phyloP scores from a whole-genome alignment of 2,329 filamentous ascomycete species.

The Penicillium italicum region DNA sequence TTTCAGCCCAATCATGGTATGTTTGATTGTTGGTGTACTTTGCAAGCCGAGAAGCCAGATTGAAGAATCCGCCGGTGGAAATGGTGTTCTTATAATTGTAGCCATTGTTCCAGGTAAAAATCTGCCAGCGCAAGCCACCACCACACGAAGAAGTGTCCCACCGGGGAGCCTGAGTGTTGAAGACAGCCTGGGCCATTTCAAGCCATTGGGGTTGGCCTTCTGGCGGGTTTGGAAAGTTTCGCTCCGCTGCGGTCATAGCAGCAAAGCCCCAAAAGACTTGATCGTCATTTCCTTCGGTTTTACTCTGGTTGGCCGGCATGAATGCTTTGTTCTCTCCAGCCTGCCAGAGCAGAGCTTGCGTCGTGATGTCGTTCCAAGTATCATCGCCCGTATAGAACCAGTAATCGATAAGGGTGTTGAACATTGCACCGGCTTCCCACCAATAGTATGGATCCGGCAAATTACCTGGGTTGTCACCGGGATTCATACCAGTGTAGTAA shows the following conservation, averaged over 20 bases:
- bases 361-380: constrained; percentile 38
- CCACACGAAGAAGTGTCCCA: constrained; percentile 66
- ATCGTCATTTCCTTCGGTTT: constrained; percentile 54
- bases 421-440: constrained; percentile 47
- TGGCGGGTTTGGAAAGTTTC: constrained; percentile 42
- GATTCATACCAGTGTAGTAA: constrained; percentile 49
- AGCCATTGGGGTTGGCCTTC: constrained; percentile 67
- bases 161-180: constrained; percentile 69
- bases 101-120: constrained; percentile 34
- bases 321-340: constrained; percentile 38
- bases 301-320: constrained; percentile 43
- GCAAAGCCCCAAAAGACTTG: constrained; percentile 58
- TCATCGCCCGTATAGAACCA: constrained; percentile 44
- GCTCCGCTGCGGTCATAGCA: constrained; percentile 55
- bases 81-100: constrained; percentile 37
- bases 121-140: constrained; percentile 59
- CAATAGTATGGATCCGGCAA: constrained; percentile 49
- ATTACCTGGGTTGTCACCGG: constrained; percentile 51
- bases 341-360: constrained; percentile 39
- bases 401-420: constrained; percentile 41
- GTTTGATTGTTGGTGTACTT: constrained; percentile 33
- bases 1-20: constrained; percentile 62
- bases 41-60: constrained; percentile 30
- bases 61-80: constrained; percentile 34
- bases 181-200: constrained; percentile 72